Conservation (phyloP, 306 rosid species). For the Castanospermum australe region DNA sequence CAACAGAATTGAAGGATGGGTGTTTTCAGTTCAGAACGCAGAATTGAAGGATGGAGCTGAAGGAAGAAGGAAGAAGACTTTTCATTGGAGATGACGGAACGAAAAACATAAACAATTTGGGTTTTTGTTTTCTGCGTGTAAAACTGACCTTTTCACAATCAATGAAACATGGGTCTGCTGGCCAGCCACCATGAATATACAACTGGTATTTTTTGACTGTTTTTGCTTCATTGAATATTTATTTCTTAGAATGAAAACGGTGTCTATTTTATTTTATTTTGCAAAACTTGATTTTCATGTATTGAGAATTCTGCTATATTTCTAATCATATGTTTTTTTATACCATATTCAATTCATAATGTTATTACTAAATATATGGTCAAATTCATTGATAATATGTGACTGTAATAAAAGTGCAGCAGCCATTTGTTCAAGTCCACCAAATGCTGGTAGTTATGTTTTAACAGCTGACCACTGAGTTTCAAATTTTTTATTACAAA, state of each 20-base stretch:
- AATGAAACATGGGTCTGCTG: constrained; percentile 16
- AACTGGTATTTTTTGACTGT: constrained; percentile 42
- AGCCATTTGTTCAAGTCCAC: constrained; percentile 40
- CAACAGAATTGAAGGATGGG: too few relatives aligned
- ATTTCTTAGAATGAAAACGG: neutral
- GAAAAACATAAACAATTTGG: neutral
- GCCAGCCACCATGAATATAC: neutral
- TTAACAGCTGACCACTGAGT: neutral
- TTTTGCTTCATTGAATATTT: neutral
- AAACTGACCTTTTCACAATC: constrained; percentile 2
- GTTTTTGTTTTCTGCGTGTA: constrained; percentile 12
- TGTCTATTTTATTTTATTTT: neutral
- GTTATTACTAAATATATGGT: neutral
- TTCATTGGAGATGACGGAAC: constrained; percentile 20
- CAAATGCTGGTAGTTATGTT: neutral
- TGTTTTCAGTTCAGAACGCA: neutral
- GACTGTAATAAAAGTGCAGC: constrained; percentile 15
- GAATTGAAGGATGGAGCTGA: neutral
- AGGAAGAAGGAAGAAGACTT: neutral
- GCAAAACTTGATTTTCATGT: neutral
- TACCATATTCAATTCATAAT: neutral
- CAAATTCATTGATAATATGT: constrained; percentile 15
- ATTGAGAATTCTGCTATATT: neutral
- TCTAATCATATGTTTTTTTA: neutral
- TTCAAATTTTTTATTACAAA: neutral